Conservation (phyloP, 2,329 filamentous ascomycete genomes). For the Cryphonectria japonica region DNA sequence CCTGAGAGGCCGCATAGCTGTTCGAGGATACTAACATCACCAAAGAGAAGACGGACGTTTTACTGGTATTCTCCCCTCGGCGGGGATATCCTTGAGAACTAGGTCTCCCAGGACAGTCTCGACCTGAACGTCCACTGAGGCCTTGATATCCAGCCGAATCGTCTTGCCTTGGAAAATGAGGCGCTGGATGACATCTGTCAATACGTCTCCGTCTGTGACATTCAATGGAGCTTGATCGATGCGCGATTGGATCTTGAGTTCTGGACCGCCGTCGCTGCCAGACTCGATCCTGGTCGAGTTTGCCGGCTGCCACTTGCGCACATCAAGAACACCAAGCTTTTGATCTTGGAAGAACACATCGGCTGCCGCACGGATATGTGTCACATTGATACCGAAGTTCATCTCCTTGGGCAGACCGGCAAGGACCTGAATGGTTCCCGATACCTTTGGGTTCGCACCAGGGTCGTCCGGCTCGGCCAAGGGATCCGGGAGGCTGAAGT, state of each 20-base stretch:
- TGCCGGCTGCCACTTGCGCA: conserved; percentile 81
- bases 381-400: conserved; percentile 82
- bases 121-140: conserved; percentile 81
- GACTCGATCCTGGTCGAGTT: conserved; percentile 73
- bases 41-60: conserved; percentile 81
- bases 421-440: conserved; percentile 79
- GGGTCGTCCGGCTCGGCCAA: conserved; percentile 76
- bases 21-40: conserved; percentile 45
- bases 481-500: conserved; percentile 83
- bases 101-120: conserved; percentile 81
- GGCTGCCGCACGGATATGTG: conserved; percentile 73
- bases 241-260: conserved; percentile 73
- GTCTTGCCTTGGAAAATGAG: conserved; percentile 74
- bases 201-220: conserved; percentile 78
- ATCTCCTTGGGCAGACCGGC: conserved; percentile 82
- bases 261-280: conserved; percentile 56
- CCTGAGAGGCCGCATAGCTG: conserved; percentile 15
- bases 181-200: conserved; percentile 79
- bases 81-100: conserved; percentile 81
- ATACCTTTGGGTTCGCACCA: conserved; percentile 75
- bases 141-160: conserved; percentile 75
- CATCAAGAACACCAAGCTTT: conserved; percentile 79
- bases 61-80: conserved; percentile 82
- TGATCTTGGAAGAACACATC: conserved; percentile 78
- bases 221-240: conserved; percentile 80